A percentile compares a stretch with the other conserved stretches of the same genome.
phyloP scores from a whole-genome alignment of 495 filamentous ascomycete genomes.

The Aspergillus steynii region DNA sequence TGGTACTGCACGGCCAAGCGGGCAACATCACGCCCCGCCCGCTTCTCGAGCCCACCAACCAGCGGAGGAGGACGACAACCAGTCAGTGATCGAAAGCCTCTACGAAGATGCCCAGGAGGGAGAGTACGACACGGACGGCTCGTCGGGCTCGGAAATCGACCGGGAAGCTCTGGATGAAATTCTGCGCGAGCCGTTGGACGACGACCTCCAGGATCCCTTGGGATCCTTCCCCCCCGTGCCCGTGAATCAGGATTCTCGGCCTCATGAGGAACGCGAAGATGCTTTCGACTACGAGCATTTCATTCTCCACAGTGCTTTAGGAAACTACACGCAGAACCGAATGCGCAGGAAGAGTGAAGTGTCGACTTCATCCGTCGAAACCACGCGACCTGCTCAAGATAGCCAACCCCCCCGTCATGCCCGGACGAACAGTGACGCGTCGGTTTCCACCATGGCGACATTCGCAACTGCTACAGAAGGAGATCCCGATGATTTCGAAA shows the following conservation, averaged over 20 bases:
- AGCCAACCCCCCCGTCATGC: conserved; percentile 30
- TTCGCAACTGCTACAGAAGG: conserved; percentile 85
- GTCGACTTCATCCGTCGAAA: conserved; percentile 74
- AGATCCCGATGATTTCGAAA: conserved; percentile 40
- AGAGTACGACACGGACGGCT: conserved; percentile 27
- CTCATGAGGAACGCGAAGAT: conserved; percentile 93
- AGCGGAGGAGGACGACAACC: conserved; percentile 30
- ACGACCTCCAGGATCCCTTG: conserved; percentile 32
- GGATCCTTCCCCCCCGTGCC: conserved; percentile 26
- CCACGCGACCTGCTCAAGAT: conserved; percentile 51
- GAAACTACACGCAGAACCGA: conserved; percentile 54
- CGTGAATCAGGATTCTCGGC: conserved; percentile 33
- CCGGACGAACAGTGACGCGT: conserved; percentile 61
- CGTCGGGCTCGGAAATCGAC: conserved; percentile 52
- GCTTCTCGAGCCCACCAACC: conserved; percentile 8
- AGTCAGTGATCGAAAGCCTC: conserved; percentile 50
- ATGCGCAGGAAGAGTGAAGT: conserved; percentile 58
- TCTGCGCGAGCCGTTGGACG: conserved; percentile 43
- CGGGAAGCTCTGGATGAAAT: conserved; percentile 48
- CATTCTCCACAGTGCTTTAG: conserved; percentile 87
- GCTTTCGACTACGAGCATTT: conserved; percentile 98
- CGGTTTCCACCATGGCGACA: conserved; percentile 73
- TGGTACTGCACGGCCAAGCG: not conserved
- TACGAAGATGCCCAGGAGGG: conserved; percentile 62
- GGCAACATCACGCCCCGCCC: not conserved